Evolutionary conservation across 208 protist species (phyloP), one percentile per base, ranked within the genome.

Genomic region (Crithidia fasciculata): DNA sequence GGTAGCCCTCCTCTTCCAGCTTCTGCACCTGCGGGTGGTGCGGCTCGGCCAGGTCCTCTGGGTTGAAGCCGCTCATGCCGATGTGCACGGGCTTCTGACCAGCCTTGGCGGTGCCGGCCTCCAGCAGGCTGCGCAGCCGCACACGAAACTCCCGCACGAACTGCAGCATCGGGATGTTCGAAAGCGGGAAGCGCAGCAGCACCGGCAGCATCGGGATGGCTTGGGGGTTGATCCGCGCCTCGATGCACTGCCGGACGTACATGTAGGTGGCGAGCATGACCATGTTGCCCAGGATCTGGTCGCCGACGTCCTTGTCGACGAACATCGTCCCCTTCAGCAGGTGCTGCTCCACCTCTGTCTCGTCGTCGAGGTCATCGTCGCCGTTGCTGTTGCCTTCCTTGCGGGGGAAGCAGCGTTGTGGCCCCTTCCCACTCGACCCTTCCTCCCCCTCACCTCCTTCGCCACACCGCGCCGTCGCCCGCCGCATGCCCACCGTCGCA

Each of bases 251-350:
- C 5, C 87, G 87, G 28, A 89, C 84, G 72, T 94, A 94, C 87
- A 91, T 92, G 72, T 90, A 82, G 13, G 83, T 73, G 18, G 83
- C 89, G 16, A 92, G 85, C 85, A 94, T 83, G 47, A 91, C 87
- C 61, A 94, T 84, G 53, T 92, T 90, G 18, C 89, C 87, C 12
- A 94, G 74, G 49, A 92, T 94, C 64, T 94, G 89, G 57, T 94
- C 89, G 8, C 89, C 89, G 2, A 92, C 89, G 76, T 92, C 86
- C 69, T 91, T 94, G 72, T 92, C 87, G 8, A 94, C 81, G 67
- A 94, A 94, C 89, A 94, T 94, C 19, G 84, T 88, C 28, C 84
- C 86, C 68, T 94, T 94, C 56, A 94, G 65, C 45, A 94, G 73
- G 73, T 94, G 89, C 62, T 88, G 82, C 61, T 87, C 77, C 8